phyloP scores from a whole-genome alignment of 2,329 filamentous ascomycete genomes.

The Fusarium sp. region DNA sequence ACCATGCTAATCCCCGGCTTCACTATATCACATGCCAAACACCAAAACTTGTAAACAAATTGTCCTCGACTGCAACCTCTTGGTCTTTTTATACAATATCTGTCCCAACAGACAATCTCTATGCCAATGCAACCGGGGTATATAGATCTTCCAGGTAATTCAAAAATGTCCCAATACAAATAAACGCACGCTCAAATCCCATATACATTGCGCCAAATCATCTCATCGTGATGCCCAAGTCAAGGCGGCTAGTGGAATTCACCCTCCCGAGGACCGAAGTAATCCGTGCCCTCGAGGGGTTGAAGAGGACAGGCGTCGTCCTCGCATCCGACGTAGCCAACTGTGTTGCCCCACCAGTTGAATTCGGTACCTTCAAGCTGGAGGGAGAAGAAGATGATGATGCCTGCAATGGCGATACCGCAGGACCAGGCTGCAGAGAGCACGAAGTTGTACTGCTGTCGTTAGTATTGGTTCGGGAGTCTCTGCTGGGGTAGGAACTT shows the following conservation, averaged over 20 bases:
- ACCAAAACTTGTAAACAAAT: not conserved
- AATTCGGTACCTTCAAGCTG: conserved; percentile 54
- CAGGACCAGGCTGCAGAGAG: conserved; percentile 60
- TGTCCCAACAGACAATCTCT: conserved; percentile 34
- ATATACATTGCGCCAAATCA: conserved; percentile 38
- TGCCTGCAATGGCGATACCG: conserved; percentile 58
- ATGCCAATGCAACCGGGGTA: conserved; percentile 38
- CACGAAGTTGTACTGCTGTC: conserved; percentile 59
- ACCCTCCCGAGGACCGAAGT: conserved; percentile 52
- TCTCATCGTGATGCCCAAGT: conserved; percentile 19
- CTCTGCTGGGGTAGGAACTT: conserved; percentile 4
- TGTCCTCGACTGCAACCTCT: conserved; percentile 7
- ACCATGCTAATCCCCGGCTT: not conserved
- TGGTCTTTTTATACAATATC: conserved; percentile 25
- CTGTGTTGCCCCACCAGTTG: conserved; percentile 59
- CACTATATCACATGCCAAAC: not conserved
- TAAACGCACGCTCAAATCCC: conserved; percentile 37
- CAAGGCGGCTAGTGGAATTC: conserved; percentile 42
- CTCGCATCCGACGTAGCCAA: conserved; percentile 53
- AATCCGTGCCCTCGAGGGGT: conserved; percentile 46
- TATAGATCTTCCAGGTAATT: conserved; percentile 35
- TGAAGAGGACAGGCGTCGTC: conserved; percentile 50
- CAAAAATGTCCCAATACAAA: conserved; percentile 34
- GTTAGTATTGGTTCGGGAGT: not conserved
- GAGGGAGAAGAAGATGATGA: conserved; percentile 63